A percentile compares a stretch with the other conserved stretches of the same genome.
phyloP scores from a whole-genome alignment of 371 early-diverging fungal genomes.

The Synchytrium microbalum region DNA sequence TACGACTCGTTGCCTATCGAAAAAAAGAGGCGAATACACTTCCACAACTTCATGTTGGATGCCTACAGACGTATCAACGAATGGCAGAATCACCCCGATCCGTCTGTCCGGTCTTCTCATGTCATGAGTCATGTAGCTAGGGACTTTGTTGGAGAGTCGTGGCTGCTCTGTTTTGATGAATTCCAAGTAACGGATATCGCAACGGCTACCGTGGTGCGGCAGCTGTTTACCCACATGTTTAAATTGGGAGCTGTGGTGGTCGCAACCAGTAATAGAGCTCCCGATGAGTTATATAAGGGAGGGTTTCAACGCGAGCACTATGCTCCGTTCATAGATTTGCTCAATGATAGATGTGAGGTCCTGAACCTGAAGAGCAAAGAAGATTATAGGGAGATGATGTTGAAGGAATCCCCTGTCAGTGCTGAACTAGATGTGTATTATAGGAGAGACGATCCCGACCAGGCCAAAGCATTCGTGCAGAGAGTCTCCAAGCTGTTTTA shows the following conservation, averaged over 20 bases:
- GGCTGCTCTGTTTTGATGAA: constrained; percentile 92
- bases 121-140: constrained; percentile 52
- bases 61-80: constrained; percentile 74
- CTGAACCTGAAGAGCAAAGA: constrained; percentile 77
- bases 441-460: constrained; percentile 4
- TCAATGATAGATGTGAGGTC: constrained; percentile 74
- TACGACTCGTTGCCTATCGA: constrained; percentile 61
- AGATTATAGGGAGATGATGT: constrained; percentile 67
- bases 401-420: constrained; percentile 5
- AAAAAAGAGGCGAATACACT: constrained; percentile 82
- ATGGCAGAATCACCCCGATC: constrained; percentile 46
- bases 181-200: constrained; percentile 95
- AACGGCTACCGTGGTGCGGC: constrained; percentile 89
- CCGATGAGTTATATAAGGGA: constrained; percentile 87
- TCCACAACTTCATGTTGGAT: constrained; percentile 91
- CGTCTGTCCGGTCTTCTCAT: constrained; percentile 60
- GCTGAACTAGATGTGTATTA: neutral
- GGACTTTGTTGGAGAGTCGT: constrained; percentile 69
- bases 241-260: constrained; percentile 82
- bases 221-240: constrained; percentile 72
- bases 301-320: constrained; percentile 89
- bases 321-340: constrained; percentile 78
- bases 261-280: constrained; percentile 89
- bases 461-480: constrained; percentile 10
- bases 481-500: no score